Conservation (phyloP, 2,329 filamentous ascomycete species). For the Xenoacremonium recifei region DNA sequence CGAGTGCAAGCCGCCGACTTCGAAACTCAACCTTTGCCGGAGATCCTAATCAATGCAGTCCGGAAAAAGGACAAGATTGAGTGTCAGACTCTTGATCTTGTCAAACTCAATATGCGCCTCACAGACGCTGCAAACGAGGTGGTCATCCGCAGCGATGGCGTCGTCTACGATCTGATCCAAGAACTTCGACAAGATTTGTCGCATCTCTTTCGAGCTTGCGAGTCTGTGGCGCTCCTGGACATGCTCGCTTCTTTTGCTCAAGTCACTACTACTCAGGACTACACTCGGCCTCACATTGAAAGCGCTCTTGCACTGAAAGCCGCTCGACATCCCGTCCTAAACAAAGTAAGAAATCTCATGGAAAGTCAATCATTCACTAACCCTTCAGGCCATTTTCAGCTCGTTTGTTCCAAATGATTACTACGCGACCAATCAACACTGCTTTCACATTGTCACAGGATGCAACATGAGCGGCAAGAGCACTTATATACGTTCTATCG, state of each 20-base stretch:
- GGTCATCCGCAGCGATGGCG: slow-evolving; percentile 75
- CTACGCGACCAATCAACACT: slow-evolving; percentile 74
- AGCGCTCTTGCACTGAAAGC: slow-evolving; percentile 69
- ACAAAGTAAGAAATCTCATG: too few relatives aligned
- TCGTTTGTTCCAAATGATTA: slow-evolving; percentile 87
- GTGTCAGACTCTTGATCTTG: slow-evolving; percentile 80
- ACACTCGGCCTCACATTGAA: slow-evolving; percentile 65
- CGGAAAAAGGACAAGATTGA: slow-evolving; percentile 74
- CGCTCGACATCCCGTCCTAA: slow-evolving; percentile 75
- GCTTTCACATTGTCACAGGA: slow-evolving; percentile 92
- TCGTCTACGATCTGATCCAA: slow-evolving; percentile 69
- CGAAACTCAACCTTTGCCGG: slow-evolving; percentile 58
- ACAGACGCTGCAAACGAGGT: slow-evolving; percentile 81
- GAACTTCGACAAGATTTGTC: slow-evolving; percentile 72
- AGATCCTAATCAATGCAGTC: slow-evolving; percentile 74
- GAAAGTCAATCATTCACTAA: slow-evolving; percentile 12
- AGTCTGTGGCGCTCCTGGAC: slow-evolving; percentile 83
- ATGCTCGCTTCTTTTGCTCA: slow-evolving; percentile 80
- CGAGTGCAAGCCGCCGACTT: slow-evolving; percentile 62
- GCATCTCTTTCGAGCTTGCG: slow-evolving; percentile 77
- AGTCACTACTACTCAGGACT: slow-evolving; percentile 60
- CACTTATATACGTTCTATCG: slow-evolving; percentile 86
- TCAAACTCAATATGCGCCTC: slow-evolving; percentile 78
- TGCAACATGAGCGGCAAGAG: slow-evolving; percentile 99
- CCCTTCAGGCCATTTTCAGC: slow-evolving; percentile 53